A percentile compares a stretch with the other conserved stretches of the same genome.
Evolutionary conservation across 352 stramenopile genomes (phyloP).

Genomic region (Pythium diclinum): DNA sequence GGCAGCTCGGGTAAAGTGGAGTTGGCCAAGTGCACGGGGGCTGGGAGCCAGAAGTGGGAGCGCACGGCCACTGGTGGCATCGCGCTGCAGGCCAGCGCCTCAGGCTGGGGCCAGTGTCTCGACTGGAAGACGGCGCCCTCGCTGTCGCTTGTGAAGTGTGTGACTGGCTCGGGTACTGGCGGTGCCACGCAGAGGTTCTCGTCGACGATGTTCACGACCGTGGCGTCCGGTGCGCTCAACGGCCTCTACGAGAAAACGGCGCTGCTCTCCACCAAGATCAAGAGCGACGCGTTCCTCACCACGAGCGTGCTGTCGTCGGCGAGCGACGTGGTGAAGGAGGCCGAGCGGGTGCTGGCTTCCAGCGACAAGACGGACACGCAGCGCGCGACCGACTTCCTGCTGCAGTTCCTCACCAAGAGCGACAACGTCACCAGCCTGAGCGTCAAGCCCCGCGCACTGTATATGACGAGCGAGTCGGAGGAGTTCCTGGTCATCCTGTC

Average conservation of each 20-base stretch:
- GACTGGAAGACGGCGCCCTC: background rate
- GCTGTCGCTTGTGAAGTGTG: too few species aligned
- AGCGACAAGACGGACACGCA: background rate
- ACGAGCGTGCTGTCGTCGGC: constrained; percentile 4
- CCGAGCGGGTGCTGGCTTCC: background rate
- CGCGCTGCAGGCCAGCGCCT: background rate
- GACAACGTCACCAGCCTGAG: background rate
- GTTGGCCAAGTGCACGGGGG: background rate
- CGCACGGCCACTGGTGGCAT: constrained; percentile 4
- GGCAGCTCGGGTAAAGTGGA: background rate
- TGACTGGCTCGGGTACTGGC: too few species aligned
- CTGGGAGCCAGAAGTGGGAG: constrained; percentile 7
- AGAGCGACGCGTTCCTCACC: constrained; percentile 2
- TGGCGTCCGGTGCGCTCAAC: too few species aligned
- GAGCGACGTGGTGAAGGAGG: background rate
- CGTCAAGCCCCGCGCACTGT: background rate
- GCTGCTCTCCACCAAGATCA: background rate
- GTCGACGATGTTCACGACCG: constrained; percentile 5
- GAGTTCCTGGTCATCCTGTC: constrained; percentile 7
- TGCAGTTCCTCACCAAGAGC: constrained; percentile 10
- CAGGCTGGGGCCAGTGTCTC: constrained; percentile 7
- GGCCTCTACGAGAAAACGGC: too few species aligned
- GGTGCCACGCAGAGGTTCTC: constrained; percentile 5
- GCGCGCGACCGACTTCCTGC: constrained; percentile 8
- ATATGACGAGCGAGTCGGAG: constrained; percentile 6